Evolutionary conservation across 257 asterid genomes (phyloP).

Genomic region (Echites panduratus): DNA sequence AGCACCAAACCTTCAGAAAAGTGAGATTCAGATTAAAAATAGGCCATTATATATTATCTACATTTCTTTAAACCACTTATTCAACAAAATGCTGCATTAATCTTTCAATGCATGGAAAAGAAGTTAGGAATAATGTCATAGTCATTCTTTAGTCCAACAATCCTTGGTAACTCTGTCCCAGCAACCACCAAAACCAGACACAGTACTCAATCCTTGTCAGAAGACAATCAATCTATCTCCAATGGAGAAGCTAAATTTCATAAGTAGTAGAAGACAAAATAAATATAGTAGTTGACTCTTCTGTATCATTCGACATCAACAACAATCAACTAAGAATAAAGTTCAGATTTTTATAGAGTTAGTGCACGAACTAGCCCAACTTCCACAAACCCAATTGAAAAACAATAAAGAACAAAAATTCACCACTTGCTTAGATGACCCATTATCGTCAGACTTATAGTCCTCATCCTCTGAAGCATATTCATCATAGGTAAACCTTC

Average conservation of each 20-base stretch:
- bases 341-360: background rate
- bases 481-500: slow-evolving; percentile 61
- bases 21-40: background rate
- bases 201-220: background rate
- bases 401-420: background rate
- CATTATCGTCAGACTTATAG: slow-evolving; percentile 44
- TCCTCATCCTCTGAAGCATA: slow-evolving; percentile 61
- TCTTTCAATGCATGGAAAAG: background rate
- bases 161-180: background rate
- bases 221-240: background rate
- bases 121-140: background rate
- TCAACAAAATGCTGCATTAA: background rate
- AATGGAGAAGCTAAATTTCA: background rate
- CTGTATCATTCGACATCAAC: background rate
- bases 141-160: no score
- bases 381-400: slow-evolving; percentile 3
- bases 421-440: slow-evolving; percentile 64
- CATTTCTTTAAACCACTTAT: background rate
- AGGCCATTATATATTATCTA: background rate
- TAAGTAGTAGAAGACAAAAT: background rate
- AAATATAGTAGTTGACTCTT: background rate
- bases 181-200: background rate
- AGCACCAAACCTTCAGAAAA: background rate
- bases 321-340: background rate
- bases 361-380: background rate